phyloP scores from a whole-genome alignment of 1,139 yeast species.

The Hyphopichia khmerensis region DNA sequence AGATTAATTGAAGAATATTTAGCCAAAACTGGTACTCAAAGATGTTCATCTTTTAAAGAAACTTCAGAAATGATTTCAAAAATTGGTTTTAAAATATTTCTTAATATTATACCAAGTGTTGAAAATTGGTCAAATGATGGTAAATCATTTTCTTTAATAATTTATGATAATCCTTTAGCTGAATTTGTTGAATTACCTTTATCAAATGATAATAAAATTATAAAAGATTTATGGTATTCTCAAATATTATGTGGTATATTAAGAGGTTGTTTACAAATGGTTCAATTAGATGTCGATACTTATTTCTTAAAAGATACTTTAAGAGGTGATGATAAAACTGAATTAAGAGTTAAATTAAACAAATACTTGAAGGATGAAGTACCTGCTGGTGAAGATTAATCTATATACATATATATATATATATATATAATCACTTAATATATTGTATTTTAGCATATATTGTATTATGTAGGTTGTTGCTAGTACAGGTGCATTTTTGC shows the following conservation, averaged over 20 bases:
- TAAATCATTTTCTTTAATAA: slow-evolving; percentile 68
- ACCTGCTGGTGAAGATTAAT: slow-evolving; percentile 91
- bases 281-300: slow-evolving; percentile 87
- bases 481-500: too few species aligned
- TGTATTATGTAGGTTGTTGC: too few species aligned
- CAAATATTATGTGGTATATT: slow-evolving; percentile 88
- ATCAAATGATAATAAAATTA: slow-evolving; percentile 57
- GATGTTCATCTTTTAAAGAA: slow-evolving; percentile 79
- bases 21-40: slow-evolving; percentile 78
- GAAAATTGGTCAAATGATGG: slow-evolving; percentile 78
- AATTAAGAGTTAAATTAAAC: slow-evolving; percentile 68
- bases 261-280: slow-evolving; percentile 93
- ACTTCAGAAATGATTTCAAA: slow-evolving; percentile 86
- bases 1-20: slow-evolving; percentile 90
- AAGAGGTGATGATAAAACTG: slow-evolving; percentile 83
- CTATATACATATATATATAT: background rate
- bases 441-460: too few species aligned
- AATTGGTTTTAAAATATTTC: slow-evolving; percentile 85
- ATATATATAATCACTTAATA: too few species aligned
- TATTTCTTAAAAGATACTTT: slow-evolving; percentile 75
- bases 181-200: slow-evolving; percentile 93
- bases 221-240: slow-evolving; percentile 84
- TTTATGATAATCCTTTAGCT: slow-evolving; percentile 86
- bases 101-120: slow-evolving; percentile 76
- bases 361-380: slow-evolving; percentile 86